Evolutionary conservation across 768 basidiomycete species (phyloP).

Genomic region (Russula ochroleuca): DNA sequence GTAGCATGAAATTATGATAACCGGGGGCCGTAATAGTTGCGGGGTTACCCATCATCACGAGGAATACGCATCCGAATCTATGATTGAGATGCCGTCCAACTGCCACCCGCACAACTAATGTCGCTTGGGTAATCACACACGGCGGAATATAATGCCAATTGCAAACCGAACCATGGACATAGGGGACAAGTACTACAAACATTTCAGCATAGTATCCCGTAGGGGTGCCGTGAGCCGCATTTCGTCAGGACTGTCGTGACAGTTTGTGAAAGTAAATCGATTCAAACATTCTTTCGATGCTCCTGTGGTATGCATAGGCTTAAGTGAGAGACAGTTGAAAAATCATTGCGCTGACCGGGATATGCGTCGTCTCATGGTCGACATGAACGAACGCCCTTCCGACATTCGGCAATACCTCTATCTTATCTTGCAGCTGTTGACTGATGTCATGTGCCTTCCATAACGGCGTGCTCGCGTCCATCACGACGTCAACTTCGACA

Average conservation of each 20-base stretch:
- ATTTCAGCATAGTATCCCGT: neutral
- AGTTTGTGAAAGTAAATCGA: neutral
- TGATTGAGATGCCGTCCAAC: neutral
- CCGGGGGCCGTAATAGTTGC: neutral
- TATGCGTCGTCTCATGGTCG: conserved; percentile 88
- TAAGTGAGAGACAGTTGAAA: conserved; percentile 5
- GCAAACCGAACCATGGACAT: neutral
- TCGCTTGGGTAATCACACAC: neutral
- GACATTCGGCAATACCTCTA: conserved; percentile 85
- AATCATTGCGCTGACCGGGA: conserved; percentile 42
- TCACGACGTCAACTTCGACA: conserved; percentile 93
- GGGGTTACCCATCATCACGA: neutral
- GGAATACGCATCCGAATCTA: neutral
- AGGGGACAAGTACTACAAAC: neutral
- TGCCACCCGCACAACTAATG: too few species aligned
- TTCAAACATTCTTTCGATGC: conserved; percentile 40
- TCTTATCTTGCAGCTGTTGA: conserved; percentile 81
- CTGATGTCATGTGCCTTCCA: conserved; percentile 86
- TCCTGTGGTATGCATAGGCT: conserved; percentile 34
- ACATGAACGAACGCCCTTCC: conserved; percentile 94
- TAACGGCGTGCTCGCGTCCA: conserved; percentile 82
- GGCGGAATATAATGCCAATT: neutral
- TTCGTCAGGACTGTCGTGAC: neutral
- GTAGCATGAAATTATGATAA: neutral
- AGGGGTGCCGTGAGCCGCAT: neutral